These are phyloP conservation scores for Leptographium wingfieldii DNA, from an alignment of 2,329 filamentous ascomycete species.

Conservation along the genomic window DNA sequence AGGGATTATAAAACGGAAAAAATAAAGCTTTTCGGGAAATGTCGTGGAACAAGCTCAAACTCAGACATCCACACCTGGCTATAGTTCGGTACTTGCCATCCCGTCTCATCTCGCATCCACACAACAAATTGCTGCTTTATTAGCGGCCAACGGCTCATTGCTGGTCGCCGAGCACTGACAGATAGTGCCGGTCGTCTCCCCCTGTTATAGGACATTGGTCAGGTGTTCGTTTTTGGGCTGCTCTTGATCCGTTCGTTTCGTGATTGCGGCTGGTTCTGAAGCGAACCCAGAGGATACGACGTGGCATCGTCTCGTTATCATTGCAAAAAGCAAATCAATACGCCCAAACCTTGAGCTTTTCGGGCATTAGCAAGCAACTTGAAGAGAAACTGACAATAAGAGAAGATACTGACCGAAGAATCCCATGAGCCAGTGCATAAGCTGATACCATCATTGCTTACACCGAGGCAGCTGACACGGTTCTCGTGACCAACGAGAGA, in stretches of 20 bases:
- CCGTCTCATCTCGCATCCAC: neutral
- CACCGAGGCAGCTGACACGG: conserved; percentile 93
- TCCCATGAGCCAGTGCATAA: conserved; percentile 99
- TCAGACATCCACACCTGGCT: neutral
- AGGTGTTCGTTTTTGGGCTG: neutral
- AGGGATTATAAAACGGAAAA: conserved; percentile 2
- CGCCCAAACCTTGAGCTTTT: conserved; percentile 76
- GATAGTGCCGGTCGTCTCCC: neutral
- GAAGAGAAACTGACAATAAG: neutral
- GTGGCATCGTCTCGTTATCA: conserved; percentile 7
- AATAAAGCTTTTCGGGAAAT: neutral
- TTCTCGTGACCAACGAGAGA: conserved; percentile 97
- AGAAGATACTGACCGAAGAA: conserved; percentile 63
- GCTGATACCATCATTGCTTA: conserved; percentile 98
- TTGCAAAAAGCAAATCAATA: conserved; percentile 37
- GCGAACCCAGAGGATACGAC: neutral
- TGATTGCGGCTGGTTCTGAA: neutral
- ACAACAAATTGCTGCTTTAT: neutral
- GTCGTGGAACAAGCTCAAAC: neutral
- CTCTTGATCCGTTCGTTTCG: neutral
- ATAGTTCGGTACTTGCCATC: neutral
- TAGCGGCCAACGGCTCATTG: neutral
- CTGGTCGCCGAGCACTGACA: neutral
- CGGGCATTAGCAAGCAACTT: conserved; percentile 16
- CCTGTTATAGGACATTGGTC: neutral